Base-by-base conservation (phyloP, 495 filamentous ascomycete genomes). In the Poronia punctata region DNA sequence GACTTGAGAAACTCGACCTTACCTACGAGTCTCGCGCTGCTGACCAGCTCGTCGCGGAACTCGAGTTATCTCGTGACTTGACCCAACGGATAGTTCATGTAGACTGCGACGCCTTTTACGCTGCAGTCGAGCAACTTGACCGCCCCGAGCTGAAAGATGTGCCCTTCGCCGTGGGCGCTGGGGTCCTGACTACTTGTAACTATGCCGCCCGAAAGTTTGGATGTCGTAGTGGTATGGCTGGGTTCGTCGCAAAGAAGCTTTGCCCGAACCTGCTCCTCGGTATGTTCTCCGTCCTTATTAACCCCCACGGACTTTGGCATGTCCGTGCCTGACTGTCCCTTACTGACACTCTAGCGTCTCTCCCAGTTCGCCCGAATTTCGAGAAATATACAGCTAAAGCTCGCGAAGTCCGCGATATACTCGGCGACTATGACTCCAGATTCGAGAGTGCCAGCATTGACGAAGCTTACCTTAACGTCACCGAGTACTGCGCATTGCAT, bases 31-130 rank as follows among this genome's bases (percentile, higher is more conserved):
- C 81, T 20, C 79, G 84, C 19, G 74, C 74, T 25, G 88, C 86
- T 9, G 88, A 97, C 57, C 85, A 86, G 38, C 80, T 84, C 50
- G 78, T 96, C 39, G 74, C 78, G 1, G 77, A 89, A 47, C 70
- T 96, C 8, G 92, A 97, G 49, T 49, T 73, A 1, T 72, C 72
- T 11, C 76, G 92, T 6, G 90, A 97, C 54, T 66, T 97, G n/a
- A 68, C 70, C 3, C 92, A 96, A 56, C 66, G 75, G 33, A 75
- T 97, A 18, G 81, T 96, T 0, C 92, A 99, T 57, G 72, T 99
- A 21, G 92, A 99, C 61, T 99, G 92, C 60, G 92, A 99, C 66
- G 92, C 93, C 14, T 99, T 99, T 66, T 99, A 89, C 54, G 92
- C 92, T 0, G 86, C 89, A 1, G 93, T 97, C 6, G 92, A 97